Evolutionary conservation across 331 rosid species (phyloP).

Genomic region (Pyrus hybrid): DNA sequence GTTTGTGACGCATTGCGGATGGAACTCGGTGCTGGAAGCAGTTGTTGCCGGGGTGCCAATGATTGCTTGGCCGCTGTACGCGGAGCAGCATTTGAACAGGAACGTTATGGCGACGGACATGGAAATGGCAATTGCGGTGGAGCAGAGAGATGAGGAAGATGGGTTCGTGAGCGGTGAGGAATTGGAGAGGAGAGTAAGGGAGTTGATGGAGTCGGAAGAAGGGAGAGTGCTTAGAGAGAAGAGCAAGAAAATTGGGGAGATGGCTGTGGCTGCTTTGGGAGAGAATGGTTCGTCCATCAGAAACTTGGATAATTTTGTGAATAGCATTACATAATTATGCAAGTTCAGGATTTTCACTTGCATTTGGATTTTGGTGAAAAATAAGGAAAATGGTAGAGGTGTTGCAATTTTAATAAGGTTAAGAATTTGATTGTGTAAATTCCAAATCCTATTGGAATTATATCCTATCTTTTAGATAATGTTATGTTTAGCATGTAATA

Average conservation of each 20-base stretch:
- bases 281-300: slow-evolving; percentile 9
- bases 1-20: slow-evolving; percentile 24
- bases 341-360: not conserved
- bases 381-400: too few species aligned
- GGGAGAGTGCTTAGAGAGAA: slow-evolving; percentile 11
- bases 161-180: slow-evolving; percentile 13
- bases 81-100: slow-evolving; percentile 20
- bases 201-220: slow-evolving; percentile 16
- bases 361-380: not conserved
- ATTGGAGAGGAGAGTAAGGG: slow-evolving; percentile 6
- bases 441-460: too few species aligned
- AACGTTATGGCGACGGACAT: slow-evolving; percentile 3
- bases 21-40: slow-evolving; percentile 21
- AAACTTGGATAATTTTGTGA: not conserved
- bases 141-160: slow-evolving; percentile 8
- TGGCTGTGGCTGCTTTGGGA: not conserved
- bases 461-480: too few species aligned
- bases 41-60: slow-evolving; percentile 16
- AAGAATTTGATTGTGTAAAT: too few species aligned
- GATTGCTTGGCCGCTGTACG: slow-evolving; percentile 24
- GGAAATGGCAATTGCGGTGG: slow-evolving; percentile 13
- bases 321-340: not conserved
- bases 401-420: too few species aligned
- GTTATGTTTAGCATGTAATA: too few species aligned
- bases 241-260: not conserved